These are phyloP conservation scores for Geranomyces variabilis DNA, from an alignment of 192 early-diverging fungal species.

Conservation along the genomic window DNA sequence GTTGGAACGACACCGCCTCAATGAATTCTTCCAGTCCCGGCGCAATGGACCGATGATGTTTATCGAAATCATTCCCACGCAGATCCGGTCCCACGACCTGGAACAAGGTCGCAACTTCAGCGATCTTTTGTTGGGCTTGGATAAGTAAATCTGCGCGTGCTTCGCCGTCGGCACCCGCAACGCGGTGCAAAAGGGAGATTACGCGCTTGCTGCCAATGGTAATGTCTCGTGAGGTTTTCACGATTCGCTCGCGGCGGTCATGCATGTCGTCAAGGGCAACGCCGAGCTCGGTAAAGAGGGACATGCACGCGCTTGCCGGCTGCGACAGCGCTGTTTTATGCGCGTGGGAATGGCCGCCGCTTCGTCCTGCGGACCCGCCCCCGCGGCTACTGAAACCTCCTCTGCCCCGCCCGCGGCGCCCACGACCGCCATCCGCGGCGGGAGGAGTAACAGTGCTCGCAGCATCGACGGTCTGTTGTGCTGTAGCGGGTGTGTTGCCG, in stretches of 20 bases:
- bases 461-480: too few species aligned
- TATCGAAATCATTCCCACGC: constrained; percentile 43
- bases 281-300: not conserved
- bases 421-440: too few species aligned
- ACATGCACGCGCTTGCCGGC: too few species aligned
- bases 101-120: not conserved
- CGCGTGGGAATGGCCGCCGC: too few species aligned
- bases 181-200: constrained; percentile 50
- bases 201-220: constrained; percentile 46
- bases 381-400: too few species aligned
- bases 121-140: constrained; percentile 35
- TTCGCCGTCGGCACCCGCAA: not conserved
- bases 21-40: constrained; percentile 51
- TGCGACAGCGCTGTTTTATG: too few species aligned
- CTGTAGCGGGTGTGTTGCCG: too few species aligned
- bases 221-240: constrained; percentile 50
- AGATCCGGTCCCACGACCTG: constrained; percentile 45
- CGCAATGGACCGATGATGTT: constrained; percentile 37
- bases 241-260: constrained; percentile 45
- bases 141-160: constrained; percentile 26
- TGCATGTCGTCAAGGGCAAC: constrained; percentile 16
- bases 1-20: constrained; percentile 48
- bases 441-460: too few species aligned
- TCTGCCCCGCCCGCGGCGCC: too few species aligned
- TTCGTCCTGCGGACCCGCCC: too few species aligned